Percentiles rank a stretch among this genome's conserved stretches.
Conservation (phyloP, 2,329 filamentous ascomycete genomes). For the Cladosporium colombiae region DNA sequence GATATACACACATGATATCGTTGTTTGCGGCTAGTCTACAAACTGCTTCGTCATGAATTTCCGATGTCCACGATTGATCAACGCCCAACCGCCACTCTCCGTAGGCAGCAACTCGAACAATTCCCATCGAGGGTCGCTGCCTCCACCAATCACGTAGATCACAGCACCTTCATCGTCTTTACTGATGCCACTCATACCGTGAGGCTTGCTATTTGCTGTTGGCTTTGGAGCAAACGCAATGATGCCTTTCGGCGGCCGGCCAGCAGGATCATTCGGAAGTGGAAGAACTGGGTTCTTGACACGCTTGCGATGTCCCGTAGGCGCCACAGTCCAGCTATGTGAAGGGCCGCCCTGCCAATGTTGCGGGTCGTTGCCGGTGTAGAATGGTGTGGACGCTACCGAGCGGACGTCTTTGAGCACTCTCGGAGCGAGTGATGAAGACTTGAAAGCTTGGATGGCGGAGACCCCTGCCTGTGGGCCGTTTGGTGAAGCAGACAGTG, state of each 20-base stretch:
- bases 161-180: constrained; percentile 30
- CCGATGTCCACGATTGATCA: constrained; percentile 36
- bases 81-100: constrained; percentile 27
- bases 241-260: constrained; percentile 73
- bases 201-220: constrained; percentile 17
- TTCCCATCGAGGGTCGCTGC: constrained; percentile 39
- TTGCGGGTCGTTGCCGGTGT: constrained; percentile 66
- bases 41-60: constrained; percentile 39
- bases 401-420: constrained; percentile 90
- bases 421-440: constrained; percentile 61
- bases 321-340: constrained; percentile 37
- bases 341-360: constrained; percentile 40
- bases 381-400: constrained; percentile 77
- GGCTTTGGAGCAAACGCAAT: constrained; percentile 67
- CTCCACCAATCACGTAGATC: constrained; percentile 38
- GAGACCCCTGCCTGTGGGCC: constrained; percentile 26
- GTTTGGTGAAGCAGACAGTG: constrained; percentile 30
- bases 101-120: constrained; percentile 34
- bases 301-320: constrained; percentile 37
- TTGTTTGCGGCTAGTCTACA: constrained; percentile 28
- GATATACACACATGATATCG: background rate
- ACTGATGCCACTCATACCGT: constrained; percentile 14
- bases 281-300: constrained; percentile 43
- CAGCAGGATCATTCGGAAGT: constrained; percentile 55
- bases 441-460: constrained; percentile 33